Conservation (phyloP, 2,329 filamentous ascomycete species). For the Tolypocladium sp. region DNA sequence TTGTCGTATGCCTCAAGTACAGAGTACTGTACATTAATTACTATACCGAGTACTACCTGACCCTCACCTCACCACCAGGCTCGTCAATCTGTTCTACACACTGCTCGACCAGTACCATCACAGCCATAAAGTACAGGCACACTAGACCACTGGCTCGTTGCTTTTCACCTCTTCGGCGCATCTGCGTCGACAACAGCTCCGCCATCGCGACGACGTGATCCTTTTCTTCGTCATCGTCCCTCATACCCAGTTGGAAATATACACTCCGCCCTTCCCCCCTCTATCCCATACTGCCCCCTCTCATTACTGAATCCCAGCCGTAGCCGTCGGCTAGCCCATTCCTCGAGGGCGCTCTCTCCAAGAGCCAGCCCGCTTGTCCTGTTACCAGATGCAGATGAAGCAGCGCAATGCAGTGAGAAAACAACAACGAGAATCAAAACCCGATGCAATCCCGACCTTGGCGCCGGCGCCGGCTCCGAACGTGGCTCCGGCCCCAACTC, state of each 20-base stretch:
- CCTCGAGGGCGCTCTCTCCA: not conserved
- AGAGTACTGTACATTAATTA: not conserved
- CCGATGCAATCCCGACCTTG: constrained; percentile 10
- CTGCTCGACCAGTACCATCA: not conserved
- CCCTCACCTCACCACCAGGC: not conserved
- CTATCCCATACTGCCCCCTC: not conserved
- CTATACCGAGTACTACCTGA: not conserved
- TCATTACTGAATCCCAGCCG: not conserved
- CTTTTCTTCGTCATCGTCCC: constrained; percentile 1
- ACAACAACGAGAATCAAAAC: constrained; percentile 7
- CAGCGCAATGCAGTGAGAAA: constrained; percentile 10
- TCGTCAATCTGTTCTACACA: not conserved
- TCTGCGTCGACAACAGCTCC: not conserved
- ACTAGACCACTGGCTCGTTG: not conserved
- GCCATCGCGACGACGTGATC: not conserved
- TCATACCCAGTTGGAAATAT: constrained; percentile 1
- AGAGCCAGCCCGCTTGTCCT: not conserved
- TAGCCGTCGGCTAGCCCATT: not conserved
- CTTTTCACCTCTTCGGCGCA: not conserved
- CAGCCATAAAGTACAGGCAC: not conserved
- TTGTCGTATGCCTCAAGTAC: not conserved
- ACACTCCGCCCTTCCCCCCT: not conserved
- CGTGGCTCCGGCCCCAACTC: constrained; percentile 22
- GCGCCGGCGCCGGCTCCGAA: constrained; percentile 14
- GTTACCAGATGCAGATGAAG: constrained; percentile 7